phyloP scores from a whole-genome alignment of 2,329 filamentous ascomycete species.

The Fusarium vanettenii region DNA sequence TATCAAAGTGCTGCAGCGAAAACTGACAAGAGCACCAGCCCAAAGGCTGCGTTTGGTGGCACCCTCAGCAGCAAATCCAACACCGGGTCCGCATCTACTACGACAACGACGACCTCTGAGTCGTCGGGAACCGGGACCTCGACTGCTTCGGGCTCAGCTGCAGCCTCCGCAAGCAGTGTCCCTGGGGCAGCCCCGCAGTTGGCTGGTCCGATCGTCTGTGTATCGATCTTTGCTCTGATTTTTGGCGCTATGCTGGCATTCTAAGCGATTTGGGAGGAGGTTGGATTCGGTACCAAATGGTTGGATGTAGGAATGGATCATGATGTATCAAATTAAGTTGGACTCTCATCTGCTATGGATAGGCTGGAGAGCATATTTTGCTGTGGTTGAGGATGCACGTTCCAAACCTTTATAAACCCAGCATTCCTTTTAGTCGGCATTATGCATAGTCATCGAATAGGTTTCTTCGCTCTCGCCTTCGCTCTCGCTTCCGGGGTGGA shows the following conservation, averaged over 20 bases:
- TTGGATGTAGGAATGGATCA: background rate
- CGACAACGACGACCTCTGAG: background rate
- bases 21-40: slow-evolving; percentile 15
- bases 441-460: background rate
- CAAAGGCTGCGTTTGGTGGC: slow-evolving; percentile 24
- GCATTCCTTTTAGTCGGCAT: background rate
- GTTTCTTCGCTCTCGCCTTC: background rate
- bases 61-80: background rate
- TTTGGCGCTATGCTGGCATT: background rate
- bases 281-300: background rate
- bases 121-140: background rate
- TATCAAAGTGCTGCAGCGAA: slow-evolving; percentile 23
- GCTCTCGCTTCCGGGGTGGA: background rate
- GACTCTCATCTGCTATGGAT: too few relatives aligned
- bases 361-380: background rate
- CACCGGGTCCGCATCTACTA: background rate
- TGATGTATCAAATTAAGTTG: background rate
- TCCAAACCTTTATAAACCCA: too few relatives aligned
- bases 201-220: background rate
- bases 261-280: background rate
- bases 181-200: background rate
- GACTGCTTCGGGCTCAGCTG: background rate
- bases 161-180: background rate
- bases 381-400: background rate
- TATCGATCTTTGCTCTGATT: background rate